Evolutionary conservation across 345 rosid genomes (phyloP).

Genomic region (Tarenaya hassleriana): DNA sequence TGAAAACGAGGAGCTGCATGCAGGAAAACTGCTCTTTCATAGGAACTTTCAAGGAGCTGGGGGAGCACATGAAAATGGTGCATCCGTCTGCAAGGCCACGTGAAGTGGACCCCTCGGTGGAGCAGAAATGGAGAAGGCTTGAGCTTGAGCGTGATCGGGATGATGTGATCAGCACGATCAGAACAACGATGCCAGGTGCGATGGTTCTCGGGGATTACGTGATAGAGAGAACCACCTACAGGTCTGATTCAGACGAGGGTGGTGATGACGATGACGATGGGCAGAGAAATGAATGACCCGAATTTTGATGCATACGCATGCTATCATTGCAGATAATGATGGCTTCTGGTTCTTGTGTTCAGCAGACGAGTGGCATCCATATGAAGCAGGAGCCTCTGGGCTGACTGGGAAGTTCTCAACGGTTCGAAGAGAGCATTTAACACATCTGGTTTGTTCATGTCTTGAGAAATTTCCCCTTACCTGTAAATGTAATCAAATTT

Average conservation of each 20-base stretch:
- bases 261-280: constrained; percentile 38
- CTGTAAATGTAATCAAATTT: no score
- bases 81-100: constrained; percentile 60
- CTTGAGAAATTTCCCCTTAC: no score
- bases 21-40: constrained; percentile 59
- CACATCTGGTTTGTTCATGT: no score
- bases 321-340: constrained; percentile 9
- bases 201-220: constrained; percentile 82
- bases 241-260: constrained; percentile 44
- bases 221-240: constrained; percentile 47
- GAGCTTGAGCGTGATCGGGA: constrained; percentile 64
- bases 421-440: no score
- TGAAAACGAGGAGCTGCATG: constrained; percentile 61
- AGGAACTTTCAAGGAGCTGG: constrained; percentile 62
- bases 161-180: constrained; percentile 75
- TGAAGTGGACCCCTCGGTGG: constrained; percentile 45
- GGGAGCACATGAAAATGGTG: constrained; percentile 55
- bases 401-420: no score
- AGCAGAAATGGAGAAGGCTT: constrained; percentile 60
- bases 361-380: constrained; percentile 21
- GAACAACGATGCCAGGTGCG: constrained; percentile 84
- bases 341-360: neutral
- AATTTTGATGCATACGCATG: neutral
- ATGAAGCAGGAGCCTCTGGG: constrained; percentile 27
- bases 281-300: neutral